Evolutionary conservation across 768 basidiomycete genomes (phyloP), one percentile per base, ranked within the genome.

Genomic region (Plicaturopsis crispa): DNA sequence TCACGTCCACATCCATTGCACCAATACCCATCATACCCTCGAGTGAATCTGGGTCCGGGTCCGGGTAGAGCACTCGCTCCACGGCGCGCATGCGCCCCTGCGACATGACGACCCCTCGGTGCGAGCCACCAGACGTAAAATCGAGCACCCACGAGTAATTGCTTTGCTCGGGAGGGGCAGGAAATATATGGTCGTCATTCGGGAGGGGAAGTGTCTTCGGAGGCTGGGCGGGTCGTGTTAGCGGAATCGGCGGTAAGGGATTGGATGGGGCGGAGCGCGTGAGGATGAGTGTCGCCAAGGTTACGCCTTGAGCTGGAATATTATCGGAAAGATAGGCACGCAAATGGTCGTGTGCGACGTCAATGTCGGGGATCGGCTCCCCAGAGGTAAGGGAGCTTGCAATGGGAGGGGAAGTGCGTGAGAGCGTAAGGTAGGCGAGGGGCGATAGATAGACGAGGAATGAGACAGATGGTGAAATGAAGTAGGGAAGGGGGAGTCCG

Each of bases 401-500:
- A 19, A 40, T 40, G 35, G 48, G 31, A 3, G 61, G 41, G 4
- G 57, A 52, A 13, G 51, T 48, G n/a, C 66, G 72, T 16, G 76
- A 59, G 22, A 87, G 64, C 21, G 72, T 64, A 22, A 90, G 68
- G 49, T 90, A 90, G 6, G 76, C 69, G 2, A 67, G 57, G 0
- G 87, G 82, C 1, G 88, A 84, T 24, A 84, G 46, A 53, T 84
- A 72, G 20, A 76, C 68, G 6, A 90, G 64, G 54, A 90, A 87
- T 6, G 81, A 82, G 36, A 87, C 59, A 1, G 77, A 79, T 5
- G 84, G 82, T 1, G 71, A 68, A 11, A 63, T 61, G 3, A 88
- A 69, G 52, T 83, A 89, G 3, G 81, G 77, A n/a, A 90, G 57
- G 5, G 84, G 83, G 23, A 89, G 62, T 0, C 74, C 65, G 53